Percentiles rank a stretch among this genome's conserved stretches.
These are phyloP conservation scores for Podospora pseudoanserina DNA, from an alignment of 495 filamentous ascomycete species.

Conservation along the genomic window DNA sequence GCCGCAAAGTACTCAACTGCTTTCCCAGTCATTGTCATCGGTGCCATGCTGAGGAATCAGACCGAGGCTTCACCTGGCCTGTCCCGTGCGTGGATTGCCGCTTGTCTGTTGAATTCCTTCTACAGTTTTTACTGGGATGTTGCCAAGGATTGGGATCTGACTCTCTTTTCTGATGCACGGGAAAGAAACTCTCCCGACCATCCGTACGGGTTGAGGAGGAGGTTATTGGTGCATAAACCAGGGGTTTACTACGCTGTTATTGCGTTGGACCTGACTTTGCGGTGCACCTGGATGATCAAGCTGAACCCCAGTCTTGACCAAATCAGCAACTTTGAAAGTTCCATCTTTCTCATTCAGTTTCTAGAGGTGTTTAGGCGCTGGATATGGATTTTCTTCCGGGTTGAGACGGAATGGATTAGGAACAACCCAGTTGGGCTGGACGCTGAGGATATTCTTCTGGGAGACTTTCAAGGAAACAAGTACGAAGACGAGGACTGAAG, in stretches of 20 bases:
- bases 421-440: constrained; percentile 36
- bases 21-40: constrained; percentile 84
- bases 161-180: constrained; percentile 57
- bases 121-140: constrained; percentile 99
- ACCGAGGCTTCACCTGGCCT: constrained; percentile 44
- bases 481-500: constrained; percentile 42
- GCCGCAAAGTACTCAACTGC: constrained; percentile 87
- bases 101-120: constrained; percentile 72
- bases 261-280: constrained; percentile 68
- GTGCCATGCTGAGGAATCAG: constrained; percentile 68
- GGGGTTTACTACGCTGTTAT: constrained; percentile 80
- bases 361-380: constrained; percentile 83
- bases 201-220: constrained; percentile 72
- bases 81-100: constrained; percentile 52
- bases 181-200: constrained; percentile 55
- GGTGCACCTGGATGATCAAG: constrained; percentile 88
- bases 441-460: constrained; percentile 43
- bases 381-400: constrained; percentile 95
- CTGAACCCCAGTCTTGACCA: constrained; percentile 74
- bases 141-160: constrained; percentile 92
- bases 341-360: constrained; percentile 80
- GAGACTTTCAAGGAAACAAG: constrained; percentile 40
- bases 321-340: constrained; percentile 76
- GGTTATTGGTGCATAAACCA: constrained; percentile 64
- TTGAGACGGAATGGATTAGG: constrained; percentile 84